Percentiles rank a stretch among this genome's conserved stretches.
phyloP scores from a whole-genome alignment of 257 asterid species.

The Jasminum sambac region DNA sequence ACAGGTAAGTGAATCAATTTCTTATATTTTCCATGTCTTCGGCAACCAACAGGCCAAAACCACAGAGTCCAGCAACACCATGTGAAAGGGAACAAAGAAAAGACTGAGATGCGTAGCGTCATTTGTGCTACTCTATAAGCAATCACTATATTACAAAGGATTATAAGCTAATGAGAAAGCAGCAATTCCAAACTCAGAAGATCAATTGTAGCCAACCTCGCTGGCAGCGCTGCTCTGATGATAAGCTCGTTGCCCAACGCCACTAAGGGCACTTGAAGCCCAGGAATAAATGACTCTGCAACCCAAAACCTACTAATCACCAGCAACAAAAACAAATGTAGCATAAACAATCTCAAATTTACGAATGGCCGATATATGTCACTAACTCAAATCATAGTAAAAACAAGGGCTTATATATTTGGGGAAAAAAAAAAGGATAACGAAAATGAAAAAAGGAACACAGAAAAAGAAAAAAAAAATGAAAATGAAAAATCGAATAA shows the following conservation, averaged over 20 bases:
- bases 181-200: not conserved
- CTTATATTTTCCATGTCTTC: not conserved
- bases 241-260: constrained; percentile 54
- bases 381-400: not conserved
- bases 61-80: constrained; percentile 13
- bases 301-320: constrained; percentile 44
- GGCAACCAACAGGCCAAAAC: not conserved
- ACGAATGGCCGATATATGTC: not conserved
- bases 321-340: constrained; percentile 23
- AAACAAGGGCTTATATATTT: not conserved
- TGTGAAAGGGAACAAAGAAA: constrained; percentile 10
- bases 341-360: constrained; percentile 17
- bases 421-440: too few relatives aligned
- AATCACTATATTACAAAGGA: constrained; percentile 13
- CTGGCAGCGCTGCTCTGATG: constrained; percentile 45
- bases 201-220: constrained; percentile 48
- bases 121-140: not conserved
- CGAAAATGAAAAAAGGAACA: not conserved
- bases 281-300: constrained; percentile 45
- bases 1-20: constrained; percentile 8
- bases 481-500: too few relatives aligned
- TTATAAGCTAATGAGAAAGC: not conserved
- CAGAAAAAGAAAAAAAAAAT: too few relatives aligned
- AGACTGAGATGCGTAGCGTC: not conserved
- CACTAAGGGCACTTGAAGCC: constrained; percentile 45